Base-by-base conservation (phyloP, 75 land plant genomes). In the Pinus albicaulis region DNA sequence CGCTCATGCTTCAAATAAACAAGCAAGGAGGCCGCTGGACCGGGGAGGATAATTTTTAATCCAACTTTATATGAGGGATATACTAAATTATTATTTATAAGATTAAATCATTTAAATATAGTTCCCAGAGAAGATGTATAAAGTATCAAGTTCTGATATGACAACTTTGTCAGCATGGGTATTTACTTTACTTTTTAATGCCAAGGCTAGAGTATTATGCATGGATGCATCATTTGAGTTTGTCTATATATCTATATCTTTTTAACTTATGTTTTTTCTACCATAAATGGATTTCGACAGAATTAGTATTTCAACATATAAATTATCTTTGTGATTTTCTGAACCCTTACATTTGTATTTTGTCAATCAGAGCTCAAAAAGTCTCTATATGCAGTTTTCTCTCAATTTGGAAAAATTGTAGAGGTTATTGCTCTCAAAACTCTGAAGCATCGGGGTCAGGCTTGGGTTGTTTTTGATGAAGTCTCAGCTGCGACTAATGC, bases 401-500 rank as follows among this genome's bases (percentile, higher is more conserved):
- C 97, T 11, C 99, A 96, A 80, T 96, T 93, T 72, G 99, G 99
- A 73, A 93, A 88, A 82, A 96, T 96, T 57, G 56, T 96, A 82
- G 99, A 93, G 79, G 90, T 96, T 55, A 81, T 92, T 34, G 97
- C 97, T 0, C 88, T 91, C 76, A 96, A 96, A 79, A 93, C 97
- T 4, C 71, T 93, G 87, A 96, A 93, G 72, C 99, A 92, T 73
- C 86, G 90, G 58, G 99, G 99, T 0, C 99, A 96, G 73, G 97
- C 99, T 22, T 96, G 99, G 99, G 97, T 96, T 15, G 92, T 96
- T 24, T 96, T 96, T 71, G 92, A 93, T 58, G 99, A 96, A 57
- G 91, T 87, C 16, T 72, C 92, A 22, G 88, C 99, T 38, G 99
- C 99, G 53, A 86, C 91, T 4, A 91, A 85, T 80, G 99, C 99